Conservation (phyloP, 2,329 filamentous ascomycete genomes). For the Cordyceps militaris region DNA sequence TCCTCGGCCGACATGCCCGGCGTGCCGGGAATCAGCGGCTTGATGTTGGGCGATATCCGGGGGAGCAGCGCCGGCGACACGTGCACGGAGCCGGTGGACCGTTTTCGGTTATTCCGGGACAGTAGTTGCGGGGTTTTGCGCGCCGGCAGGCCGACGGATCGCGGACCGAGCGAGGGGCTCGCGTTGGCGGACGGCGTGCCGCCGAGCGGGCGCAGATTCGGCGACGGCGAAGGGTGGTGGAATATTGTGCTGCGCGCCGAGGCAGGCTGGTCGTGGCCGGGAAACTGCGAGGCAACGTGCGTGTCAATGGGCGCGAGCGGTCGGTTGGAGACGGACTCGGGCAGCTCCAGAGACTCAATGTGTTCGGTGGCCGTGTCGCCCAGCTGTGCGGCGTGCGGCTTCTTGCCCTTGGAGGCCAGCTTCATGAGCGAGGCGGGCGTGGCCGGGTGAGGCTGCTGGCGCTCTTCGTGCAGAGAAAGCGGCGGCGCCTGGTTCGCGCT, state of each 20-base stretch:
- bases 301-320: slow-evolving; percentile 31
- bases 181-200: slow-evolving; percentile 49
- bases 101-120: slow-evolving; percentile 58
- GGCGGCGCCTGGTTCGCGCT: slow-evolving; percentile 15
- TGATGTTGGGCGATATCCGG: slow-evolving; percentile 89
- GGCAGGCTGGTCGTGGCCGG: slow-evolving; percentile 28
- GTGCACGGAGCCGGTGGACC: slow-evolving; percentile 67
- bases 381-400: slow-evolving; percentile 32
- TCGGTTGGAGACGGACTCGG: slow-evolving; percentile 53
- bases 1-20: slow-evolving; percentile 49
- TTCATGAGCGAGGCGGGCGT: slow-evolving; percentile 88
- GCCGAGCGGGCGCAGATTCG: slow-evolving; percentile 31
- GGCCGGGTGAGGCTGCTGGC: slow-evolving; percentile 53
- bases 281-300: slow-evolving; percentile 32
- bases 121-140: slow-evolving; percentile 51
- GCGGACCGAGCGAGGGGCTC: slow-evolving; percentile 55
- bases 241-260: slow-evolving; percentile 45
- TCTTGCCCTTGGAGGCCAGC: slow-evolving; percentile 50
- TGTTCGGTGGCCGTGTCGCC: slow-evolving; percentile 42
- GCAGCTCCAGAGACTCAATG: slow-evolving; percentile 58
- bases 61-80: slow-evolving; percentile 81
- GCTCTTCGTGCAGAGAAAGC: slow-evolving; percentile 16
- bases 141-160: slow-evolving; percentile 37
- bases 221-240: slow-evolving; percentile 43
- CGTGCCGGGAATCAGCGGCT: slow-evolving; percentile 68